Evolutionary conservation across 139 green algal species (phyloP).

Genomic region (Chlorella sp.): DNA sequence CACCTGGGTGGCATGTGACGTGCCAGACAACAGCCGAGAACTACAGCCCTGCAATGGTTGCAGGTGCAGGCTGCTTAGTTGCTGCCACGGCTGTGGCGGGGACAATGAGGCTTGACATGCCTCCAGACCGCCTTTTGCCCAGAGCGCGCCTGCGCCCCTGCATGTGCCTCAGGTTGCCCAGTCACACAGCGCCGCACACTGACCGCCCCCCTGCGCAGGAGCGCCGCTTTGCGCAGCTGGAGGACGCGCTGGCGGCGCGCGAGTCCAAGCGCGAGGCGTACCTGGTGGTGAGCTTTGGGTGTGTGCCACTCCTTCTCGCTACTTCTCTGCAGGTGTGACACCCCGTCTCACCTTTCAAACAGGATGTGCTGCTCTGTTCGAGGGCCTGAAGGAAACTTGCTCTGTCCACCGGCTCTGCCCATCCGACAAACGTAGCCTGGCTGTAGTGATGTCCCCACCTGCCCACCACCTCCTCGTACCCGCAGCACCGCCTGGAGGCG

Average conservation of each 20-base stretch:
- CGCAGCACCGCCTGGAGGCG: conserved; percentile 20
- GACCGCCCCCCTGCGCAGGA: not conserved
- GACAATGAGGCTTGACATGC: not conserved
- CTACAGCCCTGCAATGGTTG: not conserved
- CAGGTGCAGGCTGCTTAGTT: not conserved
- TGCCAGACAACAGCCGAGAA: not conserved
- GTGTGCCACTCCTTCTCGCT: too few species aligned
- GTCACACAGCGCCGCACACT: not conserved
- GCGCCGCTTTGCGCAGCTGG: conserved; percentile 28
- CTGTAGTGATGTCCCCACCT: too few species aligned
- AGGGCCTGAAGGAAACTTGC: too few species aligned
- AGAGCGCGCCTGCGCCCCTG: not conserved
- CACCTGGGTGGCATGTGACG: not conserved
- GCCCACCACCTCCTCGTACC: too few species aligned
- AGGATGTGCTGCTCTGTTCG: too few species aligned
- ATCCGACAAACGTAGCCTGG: too few species aligned
- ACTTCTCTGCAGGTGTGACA: too few species aligned
- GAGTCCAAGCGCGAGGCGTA: conserved; percentile 30
- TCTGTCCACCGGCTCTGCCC: too few species aligned
- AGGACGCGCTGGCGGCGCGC: conserved; percentile 9
- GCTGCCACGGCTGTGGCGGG: not conserved
- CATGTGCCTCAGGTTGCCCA: not conserved
- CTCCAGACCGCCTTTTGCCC: too few species aligned
- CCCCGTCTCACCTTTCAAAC: too few species aligned
- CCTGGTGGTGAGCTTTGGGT: conserved; percentile 7